Base-by-base conservation (phyloP, 2,329 filamentous ascomycete genomes). In the Fusarium devonianum region DNA sequence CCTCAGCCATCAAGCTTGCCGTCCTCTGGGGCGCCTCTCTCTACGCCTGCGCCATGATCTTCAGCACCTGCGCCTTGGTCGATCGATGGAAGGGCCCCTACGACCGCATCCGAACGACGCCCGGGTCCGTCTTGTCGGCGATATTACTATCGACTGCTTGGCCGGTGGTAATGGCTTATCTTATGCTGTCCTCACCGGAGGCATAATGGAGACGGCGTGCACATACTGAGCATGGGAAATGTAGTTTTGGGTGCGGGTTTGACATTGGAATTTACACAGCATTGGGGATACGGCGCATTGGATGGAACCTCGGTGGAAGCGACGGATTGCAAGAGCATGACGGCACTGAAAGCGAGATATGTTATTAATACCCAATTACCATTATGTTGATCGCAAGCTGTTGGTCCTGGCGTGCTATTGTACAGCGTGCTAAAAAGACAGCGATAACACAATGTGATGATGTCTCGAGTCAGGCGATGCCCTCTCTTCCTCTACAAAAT, bases 1-100 rank as follows among this genome's bases (percentile, higher is more conserved):
- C 34, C 25, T 54, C 66, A 28, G 64, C 66, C 56, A 66, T 74
- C 40, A 54, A 71, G 22, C 51, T 75, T 49, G 69, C 56, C 37
- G 40, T 70, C 36, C 58, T 69, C 52, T 76, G 74, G 73, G 64
- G 46, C 6, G 40, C 61, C 18, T 64, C 66, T 4, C 49, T 74
- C 26, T 75, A 76, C 63, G 65, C 43, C 39, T 69, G 70, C 50
- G 72, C 69, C 64, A 73, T 75, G 67, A 72, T 77, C 60, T 75
- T 70, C 58, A 73, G 68, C 50, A 73, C 74, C 21, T 70, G 73
- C 62, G 64, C 63, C n/a, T 68, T 77, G 45, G 56, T 76, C 55
- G 70, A 73, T 53, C 71, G 74, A n/a, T 77, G 74, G 74, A 68
- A 70, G 53, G 73, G 74, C 0, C 68, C 69, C 9, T 56, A 66